phyloP scores from a whole-genome alignment of 2,329 filamentous ascomycete species.

The Aulographum hederae region DNA sequence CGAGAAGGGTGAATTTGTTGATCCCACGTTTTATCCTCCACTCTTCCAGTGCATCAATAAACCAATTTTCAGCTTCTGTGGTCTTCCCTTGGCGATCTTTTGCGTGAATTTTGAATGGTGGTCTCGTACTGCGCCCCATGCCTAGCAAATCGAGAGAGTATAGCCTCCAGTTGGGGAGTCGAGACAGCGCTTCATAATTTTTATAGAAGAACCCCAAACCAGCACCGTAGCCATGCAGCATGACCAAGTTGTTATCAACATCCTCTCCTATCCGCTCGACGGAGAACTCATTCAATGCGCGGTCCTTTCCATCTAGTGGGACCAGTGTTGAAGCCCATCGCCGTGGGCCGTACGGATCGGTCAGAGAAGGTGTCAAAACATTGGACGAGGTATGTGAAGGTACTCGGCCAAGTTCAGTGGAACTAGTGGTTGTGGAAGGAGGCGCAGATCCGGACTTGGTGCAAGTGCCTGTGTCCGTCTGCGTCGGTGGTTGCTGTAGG shows the following conservation, averaged over 20 bases:
- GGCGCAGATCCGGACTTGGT: constrained; percentile 19
- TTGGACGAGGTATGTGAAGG: constrained; percentile 24
- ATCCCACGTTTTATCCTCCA: constrained; percentile 82
- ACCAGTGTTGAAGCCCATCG: constrained; percentile 79
- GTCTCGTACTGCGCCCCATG: constrained; percentile 78
- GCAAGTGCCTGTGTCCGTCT: constrained; percentile 37
- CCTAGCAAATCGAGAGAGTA: constrained; percentile 91
- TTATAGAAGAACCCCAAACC: constrained; percentile 97
- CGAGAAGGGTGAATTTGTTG: constrained; percentile 81
- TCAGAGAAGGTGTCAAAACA: constrained; percentile 18
- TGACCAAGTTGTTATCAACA: constrained; percentile 72
- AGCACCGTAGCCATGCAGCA: constrained; percentile 92
- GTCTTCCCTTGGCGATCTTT: constrained; percentile 70
- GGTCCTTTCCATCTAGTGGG: constrained; percentile 64
- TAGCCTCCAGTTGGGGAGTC: constrained; percentile 64
- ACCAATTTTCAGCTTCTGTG: constrained; percentile 82
- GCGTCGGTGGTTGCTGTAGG: constrained; percentile 52
- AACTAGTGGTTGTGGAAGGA: constrained; percentile 22
- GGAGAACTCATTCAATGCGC: constrained; percentile 82
- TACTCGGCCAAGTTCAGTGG: neutral
- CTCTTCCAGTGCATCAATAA: constrained; percentile 88
- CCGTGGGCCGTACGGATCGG: constrained; percentile 69
- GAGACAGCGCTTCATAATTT: constrained; percentile 79
- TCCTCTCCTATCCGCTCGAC: constrained; percentile 68
- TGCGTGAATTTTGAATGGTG: constrained; percentile 66